These are phyloP conservation scores for Fragaria vesca DNA, from an alignment of 306 rosid genomes.

Conservation along the genomic window DNA sequence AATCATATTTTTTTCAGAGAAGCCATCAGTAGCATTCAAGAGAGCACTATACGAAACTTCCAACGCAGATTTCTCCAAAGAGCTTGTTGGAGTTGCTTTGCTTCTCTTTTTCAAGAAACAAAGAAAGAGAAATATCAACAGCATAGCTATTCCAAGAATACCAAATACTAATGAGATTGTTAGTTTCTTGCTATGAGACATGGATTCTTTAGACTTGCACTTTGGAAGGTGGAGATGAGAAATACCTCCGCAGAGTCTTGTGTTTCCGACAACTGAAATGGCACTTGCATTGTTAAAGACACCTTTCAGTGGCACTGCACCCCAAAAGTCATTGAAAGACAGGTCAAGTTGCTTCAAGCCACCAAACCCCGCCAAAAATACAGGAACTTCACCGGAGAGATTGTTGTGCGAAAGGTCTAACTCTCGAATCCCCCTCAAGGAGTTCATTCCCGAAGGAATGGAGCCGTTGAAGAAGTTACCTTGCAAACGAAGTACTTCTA, in stretches of 20 bases:
- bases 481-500: too few species aligned
- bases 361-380: background rate
- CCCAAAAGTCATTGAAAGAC: background rate
- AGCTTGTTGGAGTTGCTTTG: too few species aligned
- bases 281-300: background rate
- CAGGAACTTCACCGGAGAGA: background rate
- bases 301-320: background rate
- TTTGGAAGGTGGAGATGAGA: background rate
- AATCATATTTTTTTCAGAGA: too few species aligned
- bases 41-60: too few species aligned
- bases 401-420: background rate
- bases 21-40: too few species aligned
- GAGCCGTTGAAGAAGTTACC: background rate
- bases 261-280: slow-evolving; percentile 8
- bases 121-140: too few species aligned
- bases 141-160: too few species aligned
- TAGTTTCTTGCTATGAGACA: background rate
- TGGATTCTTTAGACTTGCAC: background rate
- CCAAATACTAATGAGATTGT: too few species aligned
- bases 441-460: background rate
- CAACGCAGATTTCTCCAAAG: too few species aligned
- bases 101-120: too few species aligned
- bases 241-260: background rate
- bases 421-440: background rate
- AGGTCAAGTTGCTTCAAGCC: background rate